phyloP scores from a whole-genome alignment of 306 rosid genomes.

The Ziziphus jujuba region DNA sequence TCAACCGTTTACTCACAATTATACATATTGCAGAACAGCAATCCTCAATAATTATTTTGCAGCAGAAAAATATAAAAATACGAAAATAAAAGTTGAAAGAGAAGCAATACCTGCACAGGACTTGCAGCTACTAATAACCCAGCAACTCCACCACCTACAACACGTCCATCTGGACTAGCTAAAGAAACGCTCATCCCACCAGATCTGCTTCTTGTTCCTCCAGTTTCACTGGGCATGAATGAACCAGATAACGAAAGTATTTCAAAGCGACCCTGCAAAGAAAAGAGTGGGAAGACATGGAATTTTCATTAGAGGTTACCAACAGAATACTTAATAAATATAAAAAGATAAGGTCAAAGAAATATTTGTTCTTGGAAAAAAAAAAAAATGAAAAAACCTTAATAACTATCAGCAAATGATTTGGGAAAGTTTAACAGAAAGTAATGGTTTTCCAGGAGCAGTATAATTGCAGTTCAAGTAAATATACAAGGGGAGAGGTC shows the following conservation, averaged over 20 bases:
- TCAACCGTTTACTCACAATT: no score
- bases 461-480: background rate
- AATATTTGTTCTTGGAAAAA: background rate
- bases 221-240: constrained; percentile 82
- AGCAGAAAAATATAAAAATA: background rate
- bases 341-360: background rate
- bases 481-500: background rate
- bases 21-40: background rate
- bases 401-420: background rate
- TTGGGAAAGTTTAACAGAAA: background rate
- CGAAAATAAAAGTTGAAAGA: background rate
- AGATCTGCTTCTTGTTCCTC: constrained; percentile 87
- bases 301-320: constrained; percentile 10
- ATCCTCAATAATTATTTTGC: background rate
- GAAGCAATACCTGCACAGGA: constrained; percentile 70
- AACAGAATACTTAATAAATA: background rate
- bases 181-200: constrained; percentile 97
- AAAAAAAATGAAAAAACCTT: no score
- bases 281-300: constrained; percentile 9
- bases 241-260: constrained; percentile 91
- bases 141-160: constrained; percentile 94
- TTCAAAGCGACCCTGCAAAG: constrained; percentile 84
- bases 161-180: constrained; percentile 94
- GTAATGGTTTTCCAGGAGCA: background rate
- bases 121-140: constrained; percentile 91